Percentiles rank a stretch among this genome's conserved stretches.
phyloP scores from a whole-genome alignment of 805 yeast species.

The Teunomyces stri region DNA sequence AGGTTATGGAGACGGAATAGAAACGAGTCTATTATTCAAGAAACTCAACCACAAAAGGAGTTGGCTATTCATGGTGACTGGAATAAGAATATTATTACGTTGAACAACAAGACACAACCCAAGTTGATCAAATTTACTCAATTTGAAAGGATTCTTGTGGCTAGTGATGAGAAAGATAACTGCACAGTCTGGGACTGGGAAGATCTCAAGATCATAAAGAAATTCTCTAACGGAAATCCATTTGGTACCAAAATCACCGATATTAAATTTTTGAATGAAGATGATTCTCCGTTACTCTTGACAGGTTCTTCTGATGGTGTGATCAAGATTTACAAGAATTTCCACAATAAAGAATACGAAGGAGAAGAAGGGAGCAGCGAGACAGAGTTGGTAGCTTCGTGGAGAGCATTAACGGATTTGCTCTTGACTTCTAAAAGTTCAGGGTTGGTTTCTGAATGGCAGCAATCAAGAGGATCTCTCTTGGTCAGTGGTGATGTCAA shows the following conservation, averaged over 20 bases:
- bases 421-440: slow-evolving; percentile 75
- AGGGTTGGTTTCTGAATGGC: slow-evolving; percentile 93
- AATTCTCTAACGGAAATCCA: slow-evolving; percentile 82
- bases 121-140: slow-evolving; percentile 79
- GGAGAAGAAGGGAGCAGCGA: slow-evolving; percentile 10
- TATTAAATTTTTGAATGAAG: slow-evolving; percentile 83
- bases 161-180: slow-evolving; percentile 80
- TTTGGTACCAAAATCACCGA: slow-evolving; percentile 88
- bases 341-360: slow-evolving; percentile 44
- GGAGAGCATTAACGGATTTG: slow-evolving; percentile 91
- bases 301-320: slow-evolving; percentile 94
- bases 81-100: slow-evolving; percentile 57
- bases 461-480: slow-evolving; percentile 88
- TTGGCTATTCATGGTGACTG: slow-evolving; percentile 83
- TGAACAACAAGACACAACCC: slow-evolving; percentile 79
- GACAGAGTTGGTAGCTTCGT: slow-evolving; percentile 71
- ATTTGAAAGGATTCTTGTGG: slow-evolving; percentile 78
- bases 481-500: slow-evolving; percentile 94
- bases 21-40: slow-evolving; percentile 80
- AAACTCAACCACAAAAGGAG: slow-evolving; percentile 87
- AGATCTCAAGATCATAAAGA: slow-evolving; percentile 50
- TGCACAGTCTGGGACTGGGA: slow-evolving; percentile 90
- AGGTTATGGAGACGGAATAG: slow-evolving; percentile 87
- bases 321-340: slow-evolving; percentile 79
- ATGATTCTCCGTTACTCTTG: slow-evolving; percentile 79